Base-by-base conservation (phyloP, 2,329 filamentous ascomycete species). In the Pseudogymnoascus sp. region DNA sequence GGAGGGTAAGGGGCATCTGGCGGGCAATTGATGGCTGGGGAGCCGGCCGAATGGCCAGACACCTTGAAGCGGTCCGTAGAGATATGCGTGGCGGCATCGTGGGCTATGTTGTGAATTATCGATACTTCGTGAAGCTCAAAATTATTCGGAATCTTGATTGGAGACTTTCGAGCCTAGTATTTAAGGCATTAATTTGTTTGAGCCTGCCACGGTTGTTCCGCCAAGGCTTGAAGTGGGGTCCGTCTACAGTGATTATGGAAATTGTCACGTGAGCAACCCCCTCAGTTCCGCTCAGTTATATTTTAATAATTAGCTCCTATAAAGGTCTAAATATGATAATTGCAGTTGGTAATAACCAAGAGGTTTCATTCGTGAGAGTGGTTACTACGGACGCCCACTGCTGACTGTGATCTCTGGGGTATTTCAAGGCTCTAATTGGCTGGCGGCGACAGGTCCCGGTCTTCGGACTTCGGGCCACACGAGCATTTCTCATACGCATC, bases 81-180 rank as follows among this genome's bases (percentile, higher is more conserved):
- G 79, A 80, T 67, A 83, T 73, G 73, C 81, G 77, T 62, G 83
- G 79, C 67, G 82, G 78, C 83, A 87, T 86, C 62, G 64, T 72
- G 52, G 59, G 55, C 18, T 60, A 9, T 58, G 15, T 59, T 33
- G 31, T 61, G 58, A 39, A 15, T 39, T 40, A 33, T 29, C 33
- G 60, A 27, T 61, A 42, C 42, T 61, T 42, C 15, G 13, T 35
- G 29, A 7, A 61, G 60, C 48, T 59, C 40, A 59, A 59, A 59
- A 59, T 59, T 59, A 40, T 59, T 59, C 58, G 58, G 48, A 35
- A 58, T 37, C 36, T 55, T 60, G 37, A 25, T 48, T 55, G 25
- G 25, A 33, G n/a, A 12, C 36, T 3, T 45, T 31, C 5, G 25
- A 35, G 37, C 37, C 59, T 58, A 33, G 13, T 21, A 36, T 18